A percentile compares a stretch with the other conserved stretches of the same genome.
Evolutionary conservation across 139 green algal species (phyloP).

Genomic region (Mesotaenium endlicherianum): DNA sequence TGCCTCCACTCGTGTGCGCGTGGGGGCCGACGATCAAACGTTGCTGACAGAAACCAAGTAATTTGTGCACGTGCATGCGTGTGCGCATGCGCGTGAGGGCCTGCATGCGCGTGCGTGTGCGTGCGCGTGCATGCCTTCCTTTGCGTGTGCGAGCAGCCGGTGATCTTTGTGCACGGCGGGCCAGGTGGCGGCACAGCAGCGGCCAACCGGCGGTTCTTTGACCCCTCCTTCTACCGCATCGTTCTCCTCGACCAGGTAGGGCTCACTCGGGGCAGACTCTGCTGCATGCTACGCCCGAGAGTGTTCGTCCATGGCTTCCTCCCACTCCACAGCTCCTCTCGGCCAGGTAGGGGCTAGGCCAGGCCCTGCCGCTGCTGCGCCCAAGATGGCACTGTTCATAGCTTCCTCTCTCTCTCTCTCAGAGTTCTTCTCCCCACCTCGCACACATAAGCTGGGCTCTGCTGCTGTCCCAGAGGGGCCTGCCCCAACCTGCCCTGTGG

Average conservation of each 20-base stretch:
- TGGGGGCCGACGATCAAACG: not conserved
- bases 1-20: not conserved
- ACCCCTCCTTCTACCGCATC: constrained; percentile 61
- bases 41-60: not conserved
- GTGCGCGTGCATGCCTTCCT: not conserved
- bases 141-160: constrained; percentile 2
- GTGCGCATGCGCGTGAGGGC: not conserved
- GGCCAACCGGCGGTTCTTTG: constrained; percentile 63
- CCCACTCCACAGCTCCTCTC: no score
- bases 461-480: no score
- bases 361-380: no score
- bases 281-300: not conserved
- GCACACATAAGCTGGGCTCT: no score
- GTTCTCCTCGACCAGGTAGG: constrained; percentile 65
- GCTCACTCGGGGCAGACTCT: not conserved
- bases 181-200: constrained; percentile 16
- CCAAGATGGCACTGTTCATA: no score
- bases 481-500: no score
- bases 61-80: not conserved
- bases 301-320: no score
- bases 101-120: not conserved
- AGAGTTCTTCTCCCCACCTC: no score
- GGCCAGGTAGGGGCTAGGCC: no score
- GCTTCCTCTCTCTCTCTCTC: no score
- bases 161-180: constrained; percentile 29